Conservation (phyloP, 371 early-diverging fungal species). For the Mucor velutinosus region DNA sequence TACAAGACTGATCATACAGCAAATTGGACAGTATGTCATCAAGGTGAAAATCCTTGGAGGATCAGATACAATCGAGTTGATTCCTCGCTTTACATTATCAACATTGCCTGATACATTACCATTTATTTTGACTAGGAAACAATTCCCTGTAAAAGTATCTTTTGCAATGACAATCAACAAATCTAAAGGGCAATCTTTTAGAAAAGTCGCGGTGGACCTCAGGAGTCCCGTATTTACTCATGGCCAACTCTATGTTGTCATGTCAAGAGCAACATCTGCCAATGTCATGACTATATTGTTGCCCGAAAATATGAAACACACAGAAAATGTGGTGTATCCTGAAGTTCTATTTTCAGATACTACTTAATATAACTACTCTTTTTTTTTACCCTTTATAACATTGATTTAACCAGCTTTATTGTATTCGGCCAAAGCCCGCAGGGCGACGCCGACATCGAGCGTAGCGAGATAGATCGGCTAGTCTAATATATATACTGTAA, state of each 20-base stretch:
- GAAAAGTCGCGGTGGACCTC: neutral
- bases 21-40: neutral
- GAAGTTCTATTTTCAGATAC: too few relatives aligned
- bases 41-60: neutral
- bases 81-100: slow-evolving; percentile 5
- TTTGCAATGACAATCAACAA: slow-evolving; percentile 17
- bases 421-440: neutral
- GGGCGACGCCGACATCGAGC: neutral
- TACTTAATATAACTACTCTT: too few relatives aligned
- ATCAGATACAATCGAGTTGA: neutral
- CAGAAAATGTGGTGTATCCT: too few relatives aligned
- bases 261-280: too few relatives aligned
- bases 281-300: too few relatives aligned
- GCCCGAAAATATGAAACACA: too few relatives aligned
- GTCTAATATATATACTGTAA: too few relatives aligned
- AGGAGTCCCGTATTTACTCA: neutral
- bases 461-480: too few relatives aligned
- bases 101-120: too few relatives aligned
- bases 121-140: slow-evolving; percentile 13
- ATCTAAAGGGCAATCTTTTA: slow-evolving; percentile 5
- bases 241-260: too few relatives aligned
- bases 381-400: too few relatives aligned
- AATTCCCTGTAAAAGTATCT: slow-evolving; percentile 2
- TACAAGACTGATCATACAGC: neutral
- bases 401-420: too few relatives aligned